A percentile compares a stretch with the other conserved stretches of the same genome.
Evolutionary conservation across 148 eudicot genomes (phyloP).

Genomic region (Vaccinium macrocarpon): DNA sequence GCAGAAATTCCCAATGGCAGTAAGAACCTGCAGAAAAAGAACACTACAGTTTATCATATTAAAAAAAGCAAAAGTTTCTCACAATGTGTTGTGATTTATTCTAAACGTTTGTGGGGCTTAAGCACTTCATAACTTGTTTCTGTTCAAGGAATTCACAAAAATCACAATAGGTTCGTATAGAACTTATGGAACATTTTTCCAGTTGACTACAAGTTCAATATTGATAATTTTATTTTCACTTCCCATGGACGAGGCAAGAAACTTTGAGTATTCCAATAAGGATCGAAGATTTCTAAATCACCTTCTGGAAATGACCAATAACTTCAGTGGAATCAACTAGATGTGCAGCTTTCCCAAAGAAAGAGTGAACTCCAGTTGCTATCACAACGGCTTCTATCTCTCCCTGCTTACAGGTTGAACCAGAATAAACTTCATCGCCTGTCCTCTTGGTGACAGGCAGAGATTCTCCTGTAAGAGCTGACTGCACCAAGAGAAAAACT

Average conservation of each 20-base stretch:
- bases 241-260: background rate
- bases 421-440: slow-evolving; percentile 70
- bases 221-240: background rate
- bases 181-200: background rate
- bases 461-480: slow-evolving; percentile 78
- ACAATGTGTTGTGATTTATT: background rate
- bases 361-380: slow-evolving; percentile 72
- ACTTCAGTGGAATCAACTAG: slow-evolving; percentile 64
- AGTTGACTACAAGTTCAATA: background rate
- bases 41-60: background rate
- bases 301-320: slow-evolving; percentile 75
- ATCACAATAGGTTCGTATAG: background rate
- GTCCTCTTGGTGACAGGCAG: slow-evolving; percentile 61
- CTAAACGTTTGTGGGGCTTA: background rate
- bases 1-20: slow-evolving; percentile 78
- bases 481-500: slow-evolving; percentile 33
- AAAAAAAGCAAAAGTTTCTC: background rate
- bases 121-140: background rate
- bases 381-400: slow-evolving; percentile 72
- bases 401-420: slow-evolving; percentile 76
- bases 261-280: background rate
- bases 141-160: background rate
- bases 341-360: slow-evolving; percentile 73
- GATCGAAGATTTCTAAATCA: slow-evolving; percentile 17
- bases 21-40: slow-evolving; percentile 51